Evolutionary conservation across 495 filamentous ascomycete genomes (phyloP).

Genomic region (Penicillium goetzii): DNA sequence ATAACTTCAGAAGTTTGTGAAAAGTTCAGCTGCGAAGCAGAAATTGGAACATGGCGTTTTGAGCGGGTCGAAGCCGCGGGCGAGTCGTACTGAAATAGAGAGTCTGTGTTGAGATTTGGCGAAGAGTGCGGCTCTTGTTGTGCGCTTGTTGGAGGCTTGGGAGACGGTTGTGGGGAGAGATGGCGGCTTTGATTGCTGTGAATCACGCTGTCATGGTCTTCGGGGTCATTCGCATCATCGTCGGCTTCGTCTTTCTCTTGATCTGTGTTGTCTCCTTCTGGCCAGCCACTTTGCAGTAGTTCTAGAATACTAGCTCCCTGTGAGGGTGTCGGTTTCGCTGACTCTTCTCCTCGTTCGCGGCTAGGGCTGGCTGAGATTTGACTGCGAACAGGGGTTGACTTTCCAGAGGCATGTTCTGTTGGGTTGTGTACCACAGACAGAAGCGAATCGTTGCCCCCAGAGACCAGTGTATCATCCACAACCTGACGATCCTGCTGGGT

Average conservation of each 20-base stretch:
- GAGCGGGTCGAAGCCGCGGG: slow-evolving; percentile 22
- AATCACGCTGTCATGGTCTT: slow-evolving; percentile 19
- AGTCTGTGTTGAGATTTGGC: slow-evolving; percentile 14
- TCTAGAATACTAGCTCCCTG: slow-evolving; percentile 15
- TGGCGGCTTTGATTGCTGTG: slow-evolving; percentile 21
- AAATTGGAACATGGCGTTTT: slow-evolving; percentile 7
- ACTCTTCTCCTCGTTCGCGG: neutral
- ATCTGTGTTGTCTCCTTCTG: slow-evolving; percentile 20
- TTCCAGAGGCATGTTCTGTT: neutral
- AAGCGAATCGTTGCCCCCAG: slow-evolving; percentile 20
- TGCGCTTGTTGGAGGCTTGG: slow-evolving; percentile 20
- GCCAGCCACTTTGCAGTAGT: slow-evolving; percentile 23
- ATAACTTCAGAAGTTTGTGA: slow-evolving; percentile 41
- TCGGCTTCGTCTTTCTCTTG: slow-evolving; percentile 20
- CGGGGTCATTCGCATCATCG: slow-evolving; percentile 3
- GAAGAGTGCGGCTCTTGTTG: slow-evolving; percentile 15
- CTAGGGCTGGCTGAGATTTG: slow-evolving; percentile 6
- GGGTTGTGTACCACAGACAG: slow-evolving; percentile 15
- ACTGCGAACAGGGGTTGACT: slow-evolving; percentile 8
- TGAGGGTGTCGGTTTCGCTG: neutral
- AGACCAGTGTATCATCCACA: slow-evolving; percentile 23
- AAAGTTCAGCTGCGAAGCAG: slow-evolving; percentile 17
- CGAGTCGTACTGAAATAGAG: slow-evolving; percentile 10
- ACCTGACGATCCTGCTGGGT: slow-evolving; percentile 27
- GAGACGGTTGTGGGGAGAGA: slow-evolving; percentile 20